Base-by-base conservation (phyloP, 164 flowering plant genomes). In the Chloranthus sessilifolius region DNA sequence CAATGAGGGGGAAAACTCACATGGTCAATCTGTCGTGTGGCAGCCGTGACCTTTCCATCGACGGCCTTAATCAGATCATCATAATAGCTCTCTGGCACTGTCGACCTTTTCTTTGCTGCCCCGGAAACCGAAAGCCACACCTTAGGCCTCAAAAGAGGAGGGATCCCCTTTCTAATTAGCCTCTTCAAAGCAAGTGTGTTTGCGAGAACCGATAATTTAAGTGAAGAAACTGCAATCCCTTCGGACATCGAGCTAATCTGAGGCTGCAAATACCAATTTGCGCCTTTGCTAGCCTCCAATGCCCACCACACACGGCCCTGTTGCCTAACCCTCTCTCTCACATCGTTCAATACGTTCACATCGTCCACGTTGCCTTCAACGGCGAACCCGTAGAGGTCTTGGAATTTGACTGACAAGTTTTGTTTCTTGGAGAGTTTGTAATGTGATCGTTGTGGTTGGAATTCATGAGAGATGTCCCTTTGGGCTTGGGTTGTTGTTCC, bases 351-450 rank as follows among this genome's bases (percentile, higher is more conserved):
- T 26, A 88, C 75, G 62, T 92, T 92, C 14, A 86, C 95, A 73
- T 92, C 97, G 63, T 92, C 97, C 2, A 92, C 95, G 74, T 92
- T 84, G 7, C 99, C 99, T 68, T 92, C 97, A 0, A 92, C 99
- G 0, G 83, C 76, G 56, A 92, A 92, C 55, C 91, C 95, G 63
- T 92, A 92, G 26, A 92, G 72, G 62, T 92, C 99, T 59, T 89
- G 96, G 58, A 92, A 92, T 53, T 92, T 86, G 0, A 88, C 97
- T 0, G 62, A 62, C 16, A 92, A 52, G 52, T 79, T 82, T 14
- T 91, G 95, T 70, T 88, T 79, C 34, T 90, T 71, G 19, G 88
- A 62, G 42, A 74, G 82, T 71, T 79, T 77, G 63, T 69, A 70
- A 35, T 72, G 69, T 39, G 73, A 69, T 7, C 81, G 61, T 43